Percentiles rank a stretch among this genome's conserved stretches.
Evolutionary conservation across 805 yeast genomes (phyloP).

Genomic region (Zygosaccharomyces kombuchaensis): DNA sequence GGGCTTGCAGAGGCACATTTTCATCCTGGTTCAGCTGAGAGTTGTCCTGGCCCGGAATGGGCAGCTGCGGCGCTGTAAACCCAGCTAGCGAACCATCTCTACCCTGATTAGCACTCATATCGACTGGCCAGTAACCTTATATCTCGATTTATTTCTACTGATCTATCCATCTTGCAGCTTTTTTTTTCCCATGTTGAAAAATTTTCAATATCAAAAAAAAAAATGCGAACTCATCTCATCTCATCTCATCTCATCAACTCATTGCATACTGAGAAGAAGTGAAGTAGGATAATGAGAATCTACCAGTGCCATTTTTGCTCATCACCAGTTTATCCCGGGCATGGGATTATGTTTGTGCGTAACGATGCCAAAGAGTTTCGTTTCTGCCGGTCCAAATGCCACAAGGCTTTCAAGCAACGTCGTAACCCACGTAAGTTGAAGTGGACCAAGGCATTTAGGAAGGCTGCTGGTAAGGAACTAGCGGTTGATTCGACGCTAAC

Average conservation of each 20-base stretch:
- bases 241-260: conserved; percentile 12
- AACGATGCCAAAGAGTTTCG: conserved; percentile 97
- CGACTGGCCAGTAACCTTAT: background rate
- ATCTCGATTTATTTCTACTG: background rate
- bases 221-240: conserved; percentile 18
- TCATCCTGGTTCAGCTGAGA: conserved; percentile 5
- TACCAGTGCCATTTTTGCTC: conserved; percentile 95
- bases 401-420: conserved; percentile 94
- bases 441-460: conserved; percentile 99
- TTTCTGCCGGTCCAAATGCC: conserved; percentile 97
- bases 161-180: background rate
- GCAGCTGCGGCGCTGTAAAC: conserved; percentile 24
- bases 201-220: conserved; percentile 6
- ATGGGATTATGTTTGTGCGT: conserved; percentile 96
- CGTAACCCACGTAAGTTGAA: conserved; percentile 96
- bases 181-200: conserved; percentile 5
- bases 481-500: conserved; percentile 96
- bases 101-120: conserved; percentile 7
- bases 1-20: conserved; percentile 20
- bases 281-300: conserved; percentile 53
- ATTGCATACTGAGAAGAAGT: background rate
- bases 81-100: conserved; percentile 13
- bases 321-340: conserved; percentile 90
- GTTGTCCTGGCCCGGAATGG: conserved; percentile 28
- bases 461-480: conserved; percentile 97